Evolutionary conservation across 2,329 filamentous ascomycete genomes (phyloP).

Genomic region (Claviceps cyperi): DNA sequence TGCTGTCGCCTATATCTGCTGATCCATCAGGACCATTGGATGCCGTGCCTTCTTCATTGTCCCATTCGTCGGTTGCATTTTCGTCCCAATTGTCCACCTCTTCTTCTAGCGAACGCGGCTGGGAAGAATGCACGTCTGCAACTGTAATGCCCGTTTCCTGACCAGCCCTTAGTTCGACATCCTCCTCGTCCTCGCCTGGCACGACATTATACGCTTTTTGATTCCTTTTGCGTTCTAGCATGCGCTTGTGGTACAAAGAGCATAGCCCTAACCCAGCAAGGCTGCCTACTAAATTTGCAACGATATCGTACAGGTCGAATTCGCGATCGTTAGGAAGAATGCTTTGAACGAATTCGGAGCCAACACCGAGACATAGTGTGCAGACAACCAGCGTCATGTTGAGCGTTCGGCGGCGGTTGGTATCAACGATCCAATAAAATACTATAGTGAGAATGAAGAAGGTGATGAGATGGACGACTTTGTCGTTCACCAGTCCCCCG

Average conservation of each 20-base stretch:
- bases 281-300: constrained; percentile 76
- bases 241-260: constrained; percentile 87
- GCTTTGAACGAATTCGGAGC: constrained; percentile 62
- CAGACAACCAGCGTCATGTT: constrained; percentile 73
- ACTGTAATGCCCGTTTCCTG: constrained; percentile 53
- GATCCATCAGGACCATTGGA: constrained; percentile 9
- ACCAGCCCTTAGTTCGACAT: constrained; percentile 64
- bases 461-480: constrained; percentile 70
- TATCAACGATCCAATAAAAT: constrained; percentile 98
- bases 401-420: constrained; percentile 67
- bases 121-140: constrained; percentile 12
- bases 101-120: constrained; percentile 45
- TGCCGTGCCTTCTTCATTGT: constrained; percentile 27
- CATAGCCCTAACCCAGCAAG: constrained; percentile 57
- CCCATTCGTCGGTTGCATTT: constrained; percentile 50
- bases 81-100: constrained; percentile 93
- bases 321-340: constrained; percentile 58
- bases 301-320: constrained; percentile 70
- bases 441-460: constrained; percentile 78
- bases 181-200: constrained; percentile 45
- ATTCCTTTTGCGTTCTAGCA: constrained; percentile 74
- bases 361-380: constrained; percentile 55
- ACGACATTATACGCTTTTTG: constrained; percentile 59
- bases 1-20: constrained; percentile 16
- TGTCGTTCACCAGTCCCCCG: constrained; percentile 60